Conservation (phyloP, 352 stramenopile species). For the Elongisporangium undulatum region DNA sequence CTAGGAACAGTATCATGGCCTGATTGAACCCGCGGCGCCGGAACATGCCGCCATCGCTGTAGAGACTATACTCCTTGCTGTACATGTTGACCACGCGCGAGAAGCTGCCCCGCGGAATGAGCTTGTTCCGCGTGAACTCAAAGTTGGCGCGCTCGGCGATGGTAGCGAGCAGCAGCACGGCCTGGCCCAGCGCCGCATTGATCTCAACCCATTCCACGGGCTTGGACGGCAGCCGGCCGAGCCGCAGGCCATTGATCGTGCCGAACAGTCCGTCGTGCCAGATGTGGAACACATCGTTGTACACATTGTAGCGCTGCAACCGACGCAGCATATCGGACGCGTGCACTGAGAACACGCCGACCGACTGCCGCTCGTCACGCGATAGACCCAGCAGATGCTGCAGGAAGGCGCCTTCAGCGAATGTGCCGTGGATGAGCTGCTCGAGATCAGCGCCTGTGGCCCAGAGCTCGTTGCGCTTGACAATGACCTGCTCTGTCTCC, state of each 20-base stretch:
- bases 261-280: constrained; percentile 89
- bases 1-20: constrained; percentile 87
- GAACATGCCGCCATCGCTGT: constrained; percentile 84
- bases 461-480: constrained; percentile 68
- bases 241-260: constrained; percentile 86
- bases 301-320: constrained; percentile 83
- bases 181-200: constrained; percentile 84
- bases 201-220: constrained; percentile 90
- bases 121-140: constrained; percentile 76
- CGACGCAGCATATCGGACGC: constrained; percentile 76
- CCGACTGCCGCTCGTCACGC: constrained; percentile 70
- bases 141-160: constrained; percentile 81
- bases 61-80: constrained; percentile 78
- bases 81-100: constrained; percentile 85
- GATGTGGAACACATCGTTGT: constrained; percentile 91
- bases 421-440: constrained; percentile 64
- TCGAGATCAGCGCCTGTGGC: constrained; percentile 67
- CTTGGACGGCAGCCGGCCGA: constrained; percentile 74
- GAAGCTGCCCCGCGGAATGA: constrained; percentile 82
- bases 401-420: constrained; percentile 67
- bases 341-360: constrained; percentile 72
- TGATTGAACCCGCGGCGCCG: constrained; percentile 89
- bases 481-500: constrained; percentile 44
- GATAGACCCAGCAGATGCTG: constrained; percentile 71
- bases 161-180: constrained; percentile 77